Evolutionary conservation across 805 yeast genomes (phyloP), one percentile per base, ranked within the genome.

Genomic region (Monosporozyma yasuniensis): DNA sequence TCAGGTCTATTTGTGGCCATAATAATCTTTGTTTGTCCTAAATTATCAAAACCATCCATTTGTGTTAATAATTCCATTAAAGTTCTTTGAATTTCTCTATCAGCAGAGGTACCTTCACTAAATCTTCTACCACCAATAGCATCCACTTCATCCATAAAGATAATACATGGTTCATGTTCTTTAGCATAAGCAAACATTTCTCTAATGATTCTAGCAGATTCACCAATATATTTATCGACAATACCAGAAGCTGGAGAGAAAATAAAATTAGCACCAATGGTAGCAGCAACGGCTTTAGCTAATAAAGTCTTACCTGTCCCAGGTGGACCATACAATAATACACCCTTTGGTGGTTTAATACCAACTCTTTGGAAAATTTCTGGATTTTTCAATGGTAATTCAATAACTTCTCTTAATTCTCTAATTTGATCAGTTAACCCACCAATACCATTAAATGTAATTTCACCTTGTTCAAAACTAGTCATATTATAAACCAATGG

Each of bases 1-100:
- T 91, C 99, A 10, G 99, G 99, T 72, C 99, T 81, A 70, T 91
- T 91, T n/a, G 99, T 91, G 32, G 99, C 99, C 99, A 91, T 91
- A 62, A 91, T 91, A 48, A 91, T 89, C 72, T 91, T 91, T 2
- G 99, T 91, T 69, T 89, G 96, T 25, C 99, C 99, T 62, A 91
- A 76, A 51, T 88, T 85, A 67, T 91, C 98, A 68, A 91, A 91
- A 52, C 99, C 99, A 68, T 91, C 99, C 98, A 91, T 90, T 71
- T 93, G 98, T 66, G 91, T 91, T 61, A 91, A 78, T 64, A 91
- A 75, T 71, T 91, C 99, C 98, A 91, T 90, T 65, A 91, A 75
- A 3, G 98, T 91, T 73, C 99, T 84, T 73, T 91, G 99, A 65
- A 91, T 91, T 70, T 91, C 99, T 70, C 99, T 84, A 72, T 91